Evolutionary conservation across 139 green algal genomes (phyloP).

Genomic region (Trebouxia sp.): DNA sequence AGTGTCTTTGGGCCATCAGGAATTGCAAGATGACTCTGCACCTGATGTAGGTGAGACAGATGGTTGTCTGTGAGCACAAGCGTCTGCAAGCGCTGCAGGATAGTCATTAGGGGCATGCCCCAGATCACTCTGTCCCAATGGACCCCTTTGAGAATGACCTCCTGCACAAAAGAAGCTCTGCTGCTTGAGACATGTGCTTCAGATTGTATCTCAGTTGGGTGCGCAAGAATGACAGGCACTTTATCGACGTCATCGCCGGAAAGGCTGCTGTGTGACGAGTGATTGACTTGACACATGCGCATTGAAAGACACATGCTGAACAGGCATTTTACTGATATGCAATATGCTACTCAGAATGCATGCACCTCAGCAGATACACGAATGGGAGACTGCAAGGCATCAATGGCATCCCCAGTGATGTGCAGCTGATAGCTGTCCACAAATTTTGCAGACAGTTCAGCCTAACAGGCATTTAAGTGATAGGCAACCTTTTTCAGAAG

Average conservation of each 20-base stretch:
- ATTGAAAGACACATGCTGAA: neutral
- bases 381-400: neutral
- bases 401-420: neutral
- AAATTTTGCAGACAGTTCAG: neutral
- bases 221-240: neutral
- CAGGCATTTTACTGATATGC: neutral
- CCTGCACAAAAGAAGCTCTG: neutral
- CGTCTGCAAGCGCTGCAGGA: conserved; percentile 7
- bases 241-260: neutral
- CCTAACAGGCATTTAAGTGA: too few species aligned
- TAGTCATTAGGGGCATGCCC: neutral
- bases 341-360: neutral
- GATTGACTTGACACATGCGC: neutral
- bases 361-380: neutral
- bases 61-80: conserved; percentile 24
- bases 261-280: neutral
- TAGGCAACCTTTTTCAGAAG: too few species aligned
- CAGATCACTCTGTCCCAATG: neutral
- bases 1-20: neutral
- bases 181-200: neutral
- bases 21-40: neutral
- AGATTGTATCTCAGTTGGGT: neutral
- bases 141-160: neutral
- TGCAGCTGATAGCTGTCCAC: neutral
- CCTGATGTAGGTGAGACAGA: conserved; percentile 10